Base-by-base conservation (phyloP, 176 grass and related monocot species). In the Lolium perenne region DNA sequence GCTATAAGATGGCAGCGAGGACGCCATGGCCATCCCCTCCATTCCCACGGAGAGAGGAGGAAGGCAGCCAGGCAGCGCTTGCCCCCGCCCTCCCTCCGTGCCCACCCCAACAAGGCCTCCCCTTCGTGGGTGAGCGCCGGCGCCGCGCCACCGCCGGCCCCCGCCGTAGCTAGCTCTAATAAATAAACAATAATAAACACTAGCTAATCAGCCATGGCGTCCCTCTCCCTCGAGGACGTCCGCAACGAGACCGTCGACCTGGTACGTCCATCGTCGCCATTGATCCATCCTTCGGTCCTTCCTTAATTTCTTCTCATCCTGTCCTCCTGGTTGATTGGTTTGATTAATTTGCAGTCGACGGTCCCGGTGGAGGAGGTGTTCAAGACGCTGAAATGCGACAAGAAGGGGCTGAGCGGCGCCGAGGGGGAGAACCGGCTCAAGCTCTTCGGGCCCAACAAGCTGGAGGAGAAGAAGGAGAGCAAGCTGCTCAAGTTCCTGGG, bases 381-480 rank as follows among this genome's bases (percentile, higher is more conserved):
- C 77, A 29, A 76, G 83, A 92, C 87, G 71, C 85, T 98, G n/a
- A 93, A 92, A 81, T 93, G 95, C 78, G 87, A 82, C 65, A 71
- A 46, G 67, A 94, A 95, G 70, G 95, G 95, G 8, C 95, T 95
- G 40, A 83, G 89, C 40, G 71, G 65, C 60, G 68, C 77, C 1
- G 95, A 95, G 65, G 93, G 82, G 5, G 87, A 87, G 59, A 32
- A 70, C 51, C 87, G 95, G 16, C 85, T 98, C 18, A 53, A 61
- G 48, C 10, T 91, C 21, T 98, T 95, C 71, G 95, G 95, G 7
- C 80, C 85, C 86, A 95, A 98, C 91, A 98, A 92, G 89, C 89
- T 98, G n/a, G 95, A 98, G 88, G 93, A 98, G 88, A 98, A 98
- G 87, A 91, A 83, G 89, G 93, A 98, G 88, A 98, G 82, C 89